Conservation (phyloP, 2,329 filamentous ascomycete genomes). For the Ophiostoma angusticollis region DNA sequence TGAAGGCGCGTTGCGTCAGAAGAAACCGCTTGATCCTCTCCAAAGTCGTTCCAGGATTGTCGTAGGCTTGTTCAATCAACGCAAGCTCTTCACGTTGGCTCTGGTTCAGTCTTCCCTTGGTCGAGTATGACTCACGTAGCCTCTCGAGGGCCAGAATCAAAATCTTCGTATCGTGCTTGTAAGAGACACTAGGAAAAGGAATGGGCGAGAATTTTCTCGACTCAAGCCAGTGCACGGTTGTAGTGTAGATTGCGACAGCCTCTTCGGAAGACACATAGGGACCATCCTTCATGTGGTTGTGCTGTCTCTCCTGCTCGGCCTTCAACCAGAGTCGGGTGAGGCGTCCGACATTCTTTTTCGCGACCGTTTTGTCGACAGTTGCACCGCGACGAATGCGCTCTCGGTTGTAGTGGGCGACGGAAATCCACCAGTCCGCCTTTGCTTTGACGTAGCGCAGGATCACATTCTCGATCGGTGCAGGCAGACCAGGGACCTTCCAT, state of each 20-base stretch:
- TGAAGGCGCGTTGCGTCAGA: conserved; percentile 93
- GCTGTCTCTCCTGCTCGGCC: conserved; percentile 93
- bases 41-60: conserved; percentile 89
- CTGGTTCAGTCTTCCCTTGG: conserved; percentile 92
- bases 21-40: conserved; percentile 96
- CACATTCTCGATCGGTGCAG: conserved; percentile 96
- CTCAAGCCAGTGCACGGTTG: conserved; percentile 96
- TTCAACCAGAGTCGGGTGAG: conserved; percentile 94
- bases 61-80: conserved; percentile 94
- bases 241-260: conserved; percentile 96
- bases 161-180: conserved; percentile 99
- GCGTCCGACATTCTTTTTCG: conserved; percentile 96
- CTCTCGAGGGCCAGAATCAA: conserved; percentile 89
- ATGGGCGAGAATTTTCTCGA: conserved; percentile 98
- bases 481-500: conserved; percentile 95
- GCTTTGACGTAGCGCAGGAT: conserved; percentile 98
- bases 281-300: conserved; percentile 99
- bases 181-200: conserved; percentile 95
- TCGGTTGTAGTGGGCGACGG: conserved; percentile 95
- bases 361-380: conserved; percentile 97
- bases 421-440: conserved; percentile 99
- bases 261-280: conserved; percentile 98
- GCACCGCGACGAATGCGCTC: conserved; percentile 93
- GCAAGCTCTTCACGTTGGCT: conserved; percentile 95
- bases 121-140: conserved; percentile 88